Base-by-base conservation (phyloP, 2,329 filamentous ascomycete genomes). In the Botrytis galanthina region DNA sequence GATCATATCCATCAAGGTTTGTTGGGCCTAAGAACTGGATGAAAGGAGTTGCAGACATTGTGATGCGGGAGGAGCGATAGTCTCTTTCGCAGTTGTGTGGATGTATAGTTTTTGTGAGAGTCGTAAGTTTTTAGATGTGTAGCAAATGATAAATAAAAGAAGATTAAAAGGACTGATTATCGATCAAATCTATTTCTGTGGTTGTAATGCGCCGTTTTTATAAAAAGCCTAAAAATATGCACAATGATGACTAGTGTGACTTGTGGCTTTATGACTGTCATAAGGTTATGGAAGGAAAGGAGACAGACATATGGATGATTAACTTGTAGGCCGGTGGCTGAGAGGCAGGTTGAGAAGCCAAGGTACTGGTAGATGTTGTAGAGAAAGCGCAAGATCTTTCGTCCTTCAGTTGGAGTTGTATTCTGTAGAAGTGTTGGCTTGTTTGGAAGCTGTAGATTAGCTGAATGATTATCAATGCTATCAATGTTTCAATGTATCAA, bases 1-100 rank as follows among this genome's bases (percentile, higher is more conserved):
- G 80, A 77, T 85, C 81, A 80, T 87, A 89, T 26, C 81, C 83
- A 71, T 85, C 83, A 32, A 89, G 84, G 76, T 84, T 84, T 66
- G 82, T 83, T 61, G 87, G 88, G 78, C 73, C 76, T 54, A 79
- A 76, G 39, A 81, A 79, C 20, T 74, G 72, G 35, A 80, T 78
- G 70, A 80, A 80, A 12, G 80, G 80, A 26, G 79, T 80, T 48
- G 75, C 77, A 60, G 71, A 64, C 61, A 66, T 73, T 62, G n/a
- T 73, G 54, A 61, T 26, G 29, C 12, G 26, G 18, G 18, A 22
- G 14, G 37, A 69, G 32, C 44, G 35, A n/a, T 63, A 3, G 8
- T 6, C n/a, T 57, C 35, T 59, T 42, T 63, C 10, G n/a, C 16
- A 18, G 8, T 35, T 44, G 29, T 44, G 9, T 62, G n/a, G 16